phyloP scores from a whole-genome alignment of 73 alveolate species.

The Paramecium primaurelia region DNA sequence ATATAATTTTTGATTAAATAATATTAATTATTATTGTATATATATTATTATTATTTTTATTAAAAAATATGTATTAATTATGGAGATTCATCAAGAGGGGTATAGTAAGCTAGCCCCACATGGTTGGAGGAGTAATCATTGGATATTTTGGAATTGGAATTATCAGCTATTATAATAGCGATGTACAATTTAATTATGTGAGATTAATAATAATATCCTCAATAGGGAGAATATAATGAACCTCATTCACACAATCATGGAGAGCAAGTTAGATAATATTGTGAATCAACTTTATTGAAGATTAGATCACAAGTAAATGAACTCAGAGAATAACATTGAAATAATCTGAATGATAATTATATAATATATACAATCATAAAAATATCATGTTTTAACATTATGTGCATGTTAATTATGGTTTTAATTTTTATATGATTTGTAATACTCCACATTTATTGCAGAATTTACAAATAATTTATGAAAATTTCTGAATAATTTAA shows the following conservation, averaged over 20 bases:
- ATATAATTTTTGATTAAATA: no score
- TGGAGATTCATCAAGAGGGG: slow-evolving; percentile 41
- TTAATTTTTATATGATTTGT: neutral
- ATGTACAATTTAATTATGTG: neutral
- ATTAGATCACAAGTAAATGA: neutral
- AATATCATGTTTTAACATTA: neutral
- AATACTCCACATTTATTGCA: neutral
- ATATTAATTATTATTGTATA: neutral
- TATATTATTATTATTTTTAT: neutral
- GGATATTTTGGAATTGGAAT: slow-evolving; percentile 9
- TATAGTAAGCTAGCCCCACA: neutral
- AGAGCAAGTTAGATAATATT: neutral
- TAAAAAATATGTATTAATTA: neutral
- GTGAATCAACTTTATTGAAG: neutral
- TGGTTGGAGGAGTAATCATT: slow-evolving; percentile 4
- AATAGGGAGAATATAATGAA: slow-evolving; percentile 11
- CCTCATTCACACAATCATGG: slow-evolving; percentile 27
- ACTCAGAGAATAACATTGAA: slow-evolving; percentile 17
- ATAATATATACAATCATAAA: neutral
- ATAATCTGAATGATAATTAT: neutral
- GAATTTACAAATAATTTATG: neutral
- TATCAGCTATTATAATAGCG: neutral
- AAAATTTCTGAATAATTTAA: neutral
- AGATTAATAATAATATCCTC: neutral
- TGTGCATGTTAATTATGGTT: neutral